Conservation (phyloP, 2,329 filamentous ascomycete genomes). For the Aphanoascus verrucosus region DNA sequence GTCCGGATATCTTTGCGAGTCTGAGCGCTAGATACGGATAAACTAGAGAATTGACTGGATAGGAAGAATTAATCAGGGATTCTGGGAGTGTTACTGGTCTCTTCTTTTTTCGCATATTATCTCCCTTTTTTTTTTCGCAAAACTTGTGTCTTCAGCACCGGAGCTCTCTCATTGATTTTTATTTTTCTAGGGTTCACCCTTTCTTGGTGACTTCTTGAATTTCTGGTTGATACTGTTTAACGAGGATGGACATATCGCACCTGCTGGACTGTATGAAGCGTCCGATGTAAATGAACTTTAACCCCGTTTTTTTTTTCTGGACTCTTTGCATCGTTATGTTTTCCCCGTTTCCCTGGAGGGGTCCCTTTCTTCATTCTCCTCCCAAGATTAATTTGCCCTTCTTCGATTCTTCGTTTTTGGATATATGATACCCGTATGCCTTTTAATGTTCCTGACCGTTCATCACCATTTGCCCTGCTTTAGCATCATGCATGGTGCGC, state of each 20-base stretch:
- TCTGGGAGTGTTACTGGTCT: not conserved
- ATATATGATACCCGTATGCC: slow-evolving; percentile 7
- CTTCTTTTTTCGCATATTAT: slow-evolving; percentile 4
- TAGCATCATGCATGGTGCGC: not conserved
- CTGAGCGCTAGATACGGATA: slow-evolving; percentile 38
- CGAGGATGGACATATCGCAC: too few species aligned
- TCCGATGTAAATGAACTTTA: not conserved
- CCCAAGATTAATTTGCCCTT: not conserved
- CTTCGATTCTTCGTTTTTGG: not conserved
- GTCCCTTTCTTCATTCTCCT: not conserved
- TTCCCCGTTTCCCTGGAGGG: not conserved
- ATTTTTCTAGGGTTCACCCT: not conserved
- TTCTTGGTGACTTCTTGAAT: not conserved
- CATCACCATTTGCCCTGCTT: slow-evolving; percentile 7
- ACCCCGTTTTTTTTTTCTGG: not conserved
- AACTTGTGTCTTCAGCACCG: not conserved
- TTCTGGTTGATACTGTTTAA: not conserved
- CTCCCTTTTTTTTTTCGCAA: not conserved
- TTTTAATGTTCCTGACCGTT: slow-evolving; percentile 7
- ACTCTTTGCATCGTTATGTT: not conserved
- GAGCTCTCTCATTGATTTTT: not conserved
- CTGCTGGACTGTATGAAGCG: not conserved
- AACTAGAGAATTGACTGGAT: not conserved
- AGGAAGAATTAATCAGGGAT: not conserved
- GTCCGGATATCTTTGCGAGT: slow-evolving; percentile 42